Evolutionary conservation across 2,329 filamentous ascomycete genomes (phyloP), one percentile per base, ranked within the genome.

Genomic region (Thyridium curvatum): DNA sequence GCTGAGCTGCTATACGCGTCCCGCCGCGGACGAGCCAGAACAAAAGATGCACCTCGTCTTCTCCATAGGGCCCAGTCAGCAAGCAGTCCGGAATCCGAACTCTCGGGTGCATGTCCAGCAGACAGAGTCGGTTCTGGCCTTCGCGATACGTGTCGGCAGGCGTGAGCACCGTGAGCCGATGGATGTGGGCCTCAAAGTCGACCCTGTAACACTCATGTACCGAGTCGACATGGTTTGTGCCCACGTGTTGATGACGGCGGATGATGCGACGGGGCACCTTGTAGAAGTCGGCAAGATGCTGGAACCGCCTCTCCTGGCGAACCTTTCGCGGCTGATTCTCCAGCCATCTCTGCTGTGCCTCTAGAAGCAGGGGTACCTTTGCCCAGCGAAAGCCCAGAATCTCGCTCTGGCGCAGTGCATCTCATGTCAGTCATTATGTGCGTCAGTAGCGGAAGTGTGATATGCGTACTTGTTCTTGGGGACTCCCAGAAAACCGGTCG

Each of bases 401-500:
- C 3, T 32, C 28, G 7, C 17, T 28, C 34, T 43, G 21, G 14
- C 16, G 6, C 8, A n/a, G 21, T 14, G 12, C n/a, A n/a, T n/a
- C n/a, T 4, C 26, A 18, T 8, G 30, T 29, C 18, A 9, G 16
- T 13, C 6, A 30, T 2, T 18, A 28, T 3, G 5, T 6, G 13
- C 32, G n/a, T n/a, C n/a, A n/a, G 10, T 36, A 41, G 37, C 35
- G 33, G 32, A 12, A 39, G 32, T 7, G 9, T 29, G 26, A 32
- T 15, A n/a, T 16, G 17, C 34, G 4, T 47, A 72, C 70, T 56
- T 74, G 71, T 13, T 71, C 64, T 9, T 48, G 43, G 3, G 62
- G 59, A 39, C 69, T 62, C 2, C 67, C 68, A 8, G 52, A 55
- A 31, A 58, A 46, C 12, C 42, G 34, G 12, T 41, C 35, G 10